Percentiles rank a stretch among this genome's conserved stretches.
Evolutionary conservation across 2,329 filamentous ascomycete species (phyloP).

Genomic region (Fusarium armeniacum): DNA sequence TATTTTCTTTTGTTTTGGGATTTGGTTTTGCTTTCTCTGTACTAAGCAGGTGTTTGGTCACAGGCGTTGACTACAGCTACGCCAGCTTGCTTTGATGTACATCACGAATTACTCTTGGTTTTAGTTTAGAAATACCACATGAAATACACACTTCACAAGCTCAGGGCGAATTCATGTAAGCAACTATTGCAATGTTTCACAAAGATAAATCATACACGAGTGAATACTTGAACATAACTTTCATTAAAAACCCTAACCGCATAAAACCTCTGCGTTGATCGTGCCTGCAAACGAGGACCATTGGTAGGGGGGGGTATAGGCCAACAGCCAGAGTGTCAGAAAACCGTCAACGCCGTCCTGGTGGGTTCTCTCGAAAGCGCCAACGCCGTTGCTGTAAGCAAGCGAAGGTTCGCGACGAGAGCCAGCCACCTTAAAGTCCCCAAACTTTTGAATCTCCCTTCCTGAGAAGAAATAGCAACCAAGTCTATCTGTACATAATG

Average conservation of each 20-base stretch:
- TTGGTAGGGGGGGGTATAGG: constrained; percentile 58
- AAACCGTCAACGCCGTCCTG: constrained; percentile 60
- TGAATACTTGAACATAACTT: constrained; percentile 49
- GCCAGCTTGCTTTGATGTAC: constrained; percentile 9
- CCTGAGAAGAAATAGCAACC: constrained; percentile 57
- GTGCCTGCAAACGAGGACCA: constrained; percentile 55
- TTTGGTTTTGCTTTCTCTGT: constrained; percentile 1
- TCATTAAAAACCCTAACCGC: constrained; percentile 55
- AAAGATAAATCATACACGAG: background rate
- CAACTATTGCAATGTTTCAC: background rate
- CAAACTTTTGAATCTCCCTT: constrained; percentile 56
- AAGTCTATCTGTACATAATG: constrained; percentile 60
- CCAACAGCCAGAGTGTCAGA: constrained; percentile 58
- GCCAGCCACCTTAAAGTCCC: constrained; percentile 51
- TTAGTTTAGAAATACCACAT: constrained; percentile 19
- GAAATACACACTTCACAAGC: background rate
- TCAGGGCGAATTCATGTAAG: background rate
- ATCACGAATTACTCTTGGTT: constrained; percentile 15
- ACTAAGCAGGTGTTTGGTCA: constrained; percentile 23
- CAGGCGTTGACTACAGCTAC: constrained; percentile 19
- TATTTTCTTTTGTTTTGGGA: background rate
- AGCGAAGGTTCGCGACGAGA: constrained; percentile 43
- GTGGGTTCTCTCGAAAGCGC: constrained; percentile 50
- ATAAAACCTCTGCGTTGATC: constrained; percentile 55
- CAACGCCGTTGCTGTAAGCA: constrained; percentile 42